Evolutionary conservation across 169 alveolate genomes (phyloP).

Genomic region (Plasmodium coatneyi): DNA sequence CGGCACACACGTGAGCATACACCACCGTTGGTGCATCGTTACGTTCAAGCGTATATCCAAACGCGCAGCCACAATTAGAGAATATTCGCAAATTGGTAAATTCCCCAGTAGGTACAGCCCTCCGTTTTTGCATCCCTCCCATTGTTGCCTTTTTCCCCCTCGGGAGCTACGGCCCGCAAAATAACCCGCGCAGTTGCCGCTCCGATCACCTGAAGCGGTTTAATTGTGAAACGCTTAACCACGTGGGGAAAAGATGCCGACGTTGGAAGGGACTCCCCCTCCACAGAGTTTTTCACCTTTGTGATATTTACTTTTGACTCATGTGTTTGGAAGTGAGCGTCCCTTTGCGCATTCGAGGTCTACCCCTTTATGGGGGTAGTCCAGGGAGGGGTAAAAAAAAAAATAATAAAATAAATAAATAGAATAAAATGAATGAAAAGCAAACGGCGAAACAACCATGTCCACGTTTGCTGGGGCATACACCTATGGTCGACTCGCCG

Average conservation of each 20-base stretch:
- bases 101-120: background rate
- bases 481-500: background rate
- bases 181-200: background rate
- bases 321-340: background rate
- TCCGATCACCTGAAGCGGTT: background rate
- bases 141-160: background rate
- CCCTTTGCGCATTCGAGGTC: background rate
- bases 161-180: background rate
- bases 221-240: background rate
- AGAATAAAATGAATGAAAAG: background rate
- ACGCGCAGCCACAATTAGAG: background rate
- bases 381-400: background rate
- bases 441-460: background rate
- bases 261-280: background rate
- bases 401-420: background rate
- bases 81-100: background rate
- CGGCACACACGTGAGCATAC: background rate
- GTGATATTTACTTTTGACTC: background rate
- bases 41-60: background rate
- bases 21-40: background rate
- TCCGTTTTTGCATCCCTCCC: background rate
- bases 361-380: background rate
- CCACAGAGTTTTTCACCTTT: background rate
- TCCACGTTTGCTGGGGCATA: background rate
- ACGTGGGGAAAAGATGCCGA: background rate